phyloP scores from a whole-genome alignment of 2,329 filamentous ascomycete species.

The Cercospora zeina region DNA sequence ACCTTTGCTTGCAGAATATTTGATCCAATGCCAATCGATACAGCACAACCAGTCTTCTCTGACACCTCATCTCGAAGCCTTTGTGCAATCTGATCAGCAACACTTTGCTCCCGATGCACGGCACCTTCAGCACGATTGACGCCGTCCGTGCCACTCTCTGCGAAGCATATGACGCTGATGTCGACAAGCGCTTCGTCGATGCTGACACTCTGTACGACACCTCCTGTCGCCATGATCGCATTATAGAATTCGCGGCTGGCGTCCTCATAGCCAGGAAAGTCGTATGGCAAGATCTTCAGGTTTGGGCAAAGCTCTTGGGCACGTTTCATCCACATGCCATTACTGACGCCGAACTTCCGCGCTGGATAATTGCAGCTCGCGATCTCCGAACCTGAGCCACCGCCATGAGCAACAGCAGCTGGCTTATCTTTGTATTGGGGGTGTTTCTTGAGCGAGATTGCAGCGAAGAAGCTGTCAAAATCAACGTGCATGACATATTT shows the following conservation, averaged over 20 bases:
- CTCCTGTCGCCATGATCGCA: constrained; percentile 74
- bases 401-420: constrained; percentile 83
- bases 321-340: constrained; percentile 99
- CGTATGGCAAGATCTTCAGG: constrained; percentile 88
- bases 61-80: constrained; percentile 69
- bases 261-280: constrained; percentile 92
- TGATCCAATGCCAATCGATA: constrained; percentile 87
- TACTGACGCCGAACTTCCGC: constrained; percentile 81
- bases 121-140: constrained; percentile 65
- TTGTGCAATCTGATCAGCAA: constrained; percentile 70
- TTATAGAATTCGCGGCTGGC: constrained; percentile 87
- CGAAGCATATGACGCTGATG: constrained; percentile 68
- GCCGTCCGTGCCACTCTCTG: constrained; percentile 66
- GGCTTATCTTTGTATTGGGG: constrained; percentile 78
- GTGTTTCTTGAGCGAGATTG: constrained; percentile 77
- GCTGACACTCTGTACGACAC: constrained; percentile 90
- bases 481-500: constrained; percentile 93
- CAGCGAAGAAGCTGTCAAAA: constrained; percentile 98
- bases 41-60: constrained; percentile 74
- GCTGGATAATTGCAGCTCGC: constrained; percentile 97
- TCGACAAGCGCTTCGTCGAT: constrained; percentile 94
- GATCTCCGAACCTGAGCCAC: constrained; percentile 85
- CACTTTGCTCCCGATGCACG: constrained; percentile 74
- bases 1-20: constrained; percentile 92
- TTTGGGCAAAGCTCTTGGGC: constrained; percentile 81